Evolutionary conservation across 2,329 filamentous ascomycete genomes (phyloP).

Genomic region (Phaeosphaeria sp.): DNA sequence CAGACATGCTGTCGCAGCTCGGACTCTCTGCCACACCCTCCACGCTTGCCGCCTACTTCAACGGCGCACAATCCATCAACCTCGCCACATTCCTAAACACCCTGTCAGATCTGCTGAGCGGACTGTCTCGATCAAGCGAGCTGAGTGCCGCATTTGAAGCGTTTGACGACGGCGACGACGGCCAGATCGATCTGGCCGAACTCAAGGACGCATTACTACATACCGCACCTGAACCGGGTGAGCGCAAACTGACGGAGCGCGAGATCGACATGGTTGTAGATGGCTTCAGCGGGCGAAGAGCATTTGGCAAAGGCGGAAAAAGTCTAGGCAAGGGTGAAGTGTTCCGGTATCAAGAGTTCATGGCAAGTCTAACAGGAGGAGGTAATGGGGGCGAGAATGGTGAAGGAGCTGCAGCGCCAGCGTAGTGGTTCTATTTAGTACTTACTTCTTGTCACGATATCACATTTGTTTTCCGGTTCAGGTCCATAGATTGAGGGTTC

Average conservation of each 20-base stretch:
- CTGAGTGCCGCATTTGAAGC: slow-evolving; percentile 89
- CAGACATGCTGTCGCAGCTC: slow-evolving; percentile 84
- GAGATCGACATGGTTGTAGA: slow-evolving; percentile 89
- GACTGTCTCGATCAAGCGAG: slow-evolving; percentile 79
- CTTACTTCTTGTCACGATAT: background rate
- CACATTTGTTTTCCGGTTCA: background rate
- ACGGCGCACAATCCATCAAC: slow-evolving; percentile 74
- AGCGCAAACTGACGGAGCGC: slow-evolving; percentile 42
- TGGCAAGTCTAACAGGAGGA: slow-evolving; percentile 59
- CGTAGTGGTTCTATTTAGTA: background rate
- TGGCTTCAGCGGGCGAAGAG: slow-evolving; percentile 83
- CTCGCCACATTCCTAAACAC: slow-evolving; percentile 86
- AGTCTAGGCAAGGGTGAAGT: slow-evolving; percentile 74
- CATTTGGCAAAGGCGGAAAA: slow-evolving; percentile 71
- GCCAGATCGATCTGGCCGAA: slow-evolving; percentile 85
- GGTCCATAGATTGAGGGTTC: background rate
- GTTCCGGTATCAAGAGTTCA: slow-evolving; percentile 93
- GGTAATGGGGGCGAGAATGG: slow-evolving; percentile 34
- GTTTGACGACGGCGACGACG: slow-evolving; percentile 94
- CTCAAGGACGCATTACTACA: slow-evolving; percentile 82
- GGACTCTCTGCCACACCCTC: slow-evolving; percentile 76
- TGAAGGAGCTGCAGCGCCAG: slow-evolving; percentile 13
- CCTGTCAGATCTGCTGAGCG: slow-evolving; percentile 74
- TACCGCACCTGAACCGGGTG: slow-evolving; percentile 71
- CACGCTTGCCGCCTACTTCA: slow-evolving; percentile 81